phyloP scores from a whole-genome alignment of 495 filamentous ascomycete genomes.

The Aspergillus sclerotioniger region DNA sequence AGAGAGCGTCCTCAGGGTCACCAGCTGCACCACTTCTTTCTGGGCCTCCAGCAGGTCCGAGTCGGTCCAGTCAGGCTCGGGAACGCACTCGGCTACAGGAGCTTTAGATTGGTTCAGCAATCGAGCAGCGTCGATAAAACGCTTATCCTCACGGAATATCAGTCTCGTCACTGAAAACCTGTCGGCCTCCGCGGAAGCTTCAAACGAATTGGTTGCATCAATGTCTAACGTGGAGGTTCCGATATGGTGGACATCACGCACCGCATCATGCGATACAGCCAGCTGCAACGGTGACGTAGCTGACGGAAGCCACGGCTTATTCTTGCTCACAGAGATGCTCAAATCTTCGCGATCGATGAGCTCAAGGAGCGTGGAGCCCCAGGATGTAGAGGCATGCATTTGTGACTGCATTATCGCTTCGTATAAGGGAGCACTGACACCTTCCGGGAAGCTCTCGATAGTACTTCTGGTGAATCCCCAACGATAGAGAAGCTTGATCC shows the following conservation, averaged over 20 bases:
- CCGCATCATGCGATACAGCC: constrained; percentile 60
- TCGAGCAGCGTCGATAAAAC: constrained; percentile 74
- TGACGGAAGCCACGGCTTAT: constrained; percentile 24
- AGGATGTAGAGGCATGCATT: constrained; percentile 71
- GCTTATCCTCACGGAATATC: constrained; percentile 87
- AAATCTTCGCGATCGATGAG: constrained; percentile 83
- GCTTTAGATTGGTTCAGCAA: constrained; percentile 76
- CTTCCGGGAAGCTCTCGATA: constrained; percentile 79
- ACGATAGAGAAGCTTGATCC: constrained; percentile 42
- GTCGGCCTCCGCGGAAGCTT: constrained; percentile 71
- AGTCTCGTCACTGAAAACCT: constrained; percentile 74
- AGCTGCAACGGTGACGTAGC: constrained; percentile 35
- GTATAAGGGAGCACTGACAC: constrained; percentile 71
- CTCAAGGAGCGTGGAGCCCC: constrained; percentile 65
- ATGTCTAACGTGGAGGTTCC: constrained; percentile 60
- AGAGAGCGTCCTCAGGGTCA: constrained; percentile 83
- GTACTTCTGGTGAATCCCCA: constrained; percentile 44
- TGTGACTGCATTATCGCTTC: constrained; percentile 84
- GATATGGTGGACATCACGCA: constrained; percentile 70
- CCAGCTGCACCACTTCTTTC: constrained; percentile 78
- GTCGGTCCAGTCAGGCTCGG: constrained; percentile 78
- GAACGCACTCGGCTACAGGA: constrained; percentile 70
- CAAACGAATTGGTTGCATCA: constrained; percentile 58
- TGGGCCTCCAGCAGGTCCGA: constrained; percentile 88
- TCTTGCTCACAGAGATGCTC: constrained; percentile 58